Evolutionary conservation across 768 basidiomycete species (phyloP), one percentile per base, ranked within the genome.

Genomic region (Roridomyces roridus): DNA sequence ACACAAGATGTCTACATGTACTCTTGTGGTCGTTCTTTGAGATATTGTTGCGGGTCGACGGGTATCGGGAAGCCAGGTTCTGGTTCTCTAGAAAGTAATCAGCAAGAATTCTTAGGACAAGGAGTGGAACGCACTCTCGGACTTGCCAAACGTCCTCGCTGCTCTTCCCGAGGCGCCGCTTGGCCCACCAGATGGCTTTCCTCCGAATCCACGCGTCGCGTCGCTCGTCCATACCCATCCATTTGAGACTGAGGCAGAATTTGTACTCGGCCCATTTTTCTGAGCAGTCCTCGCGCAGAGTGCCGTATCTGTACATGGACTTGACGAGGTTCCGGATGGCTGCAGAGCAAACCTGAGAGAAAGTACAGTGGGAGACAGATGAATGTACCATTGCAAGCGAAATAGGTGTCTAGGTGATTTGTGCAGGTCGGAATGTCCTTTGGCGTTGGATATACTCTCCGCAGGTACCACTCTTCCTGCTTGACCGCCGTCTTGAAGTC

Each of bases 61-160:
- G 72, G 74, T 44, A 50, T 71, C 7, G 86, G 86, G 62, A 78
- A 88, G 51, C 79, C 73, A 59, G 73, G 64, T 50, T 84, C 56
- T 1, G 83, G 81, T 70, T 81, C 73, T n/a, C 85, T 87, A 57
- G 12, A 24, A 5, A 21, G 29, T 2, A 14, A 18, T 55, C 24
- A 57, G 34, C 36, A 10, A 25, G 18, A 3, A 42, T 7, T 28
- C 31, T 0, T 7, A 42, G 36, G 10, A 5, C 29, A 43, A 31
- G 25, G 18, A 21, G 44, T 0, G 25, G 3, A 18, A 79, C 89
- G 67, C 70, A 96, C 96, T 77, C 83, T 72, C 96, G 77, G 24
- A 91, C 78, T 55, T 92, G 88, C 96, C 96, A 99, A 2, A 99
- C 86, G 69, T 96, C 94, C 74, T 98, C 96, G 64, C 94, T 96